Conservation (phyloP, 306 rosid genomes). For the Hylodesmum podocarpum region DNA sequence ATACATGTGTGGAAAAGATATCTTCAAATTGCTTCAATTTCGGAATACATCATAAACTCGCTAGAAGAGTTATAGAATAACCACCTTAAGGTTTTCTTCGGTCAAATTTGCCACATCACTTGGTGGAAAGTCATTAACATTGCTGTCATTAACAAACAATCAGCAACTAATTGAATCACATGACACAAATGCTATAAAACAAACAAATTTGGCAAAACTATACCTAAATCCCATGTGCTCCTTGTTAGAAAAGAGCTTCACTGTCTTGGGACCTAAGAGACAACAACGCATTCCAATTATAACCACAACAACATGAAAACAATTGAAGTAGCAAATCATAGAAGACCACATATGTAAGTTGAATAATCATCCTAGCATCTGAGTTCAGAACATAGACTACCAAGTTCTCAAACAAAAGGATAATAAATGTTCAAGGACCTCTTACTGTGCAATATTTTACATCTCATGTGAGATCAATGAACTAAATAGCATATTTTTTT, state of each 20-base stretch:
- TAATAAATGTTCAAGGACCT: neutral
- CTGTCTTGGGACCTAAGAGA: conserved; percentile 84
- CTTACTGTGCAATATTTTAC: neutral
- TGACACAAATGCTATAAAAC: conserved; percentile 6
- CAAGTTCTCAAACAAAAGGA: neutral
- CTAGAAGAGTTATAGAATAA: conserved; percentile 2
- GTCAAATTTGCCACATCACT: conserved; percentile 67
- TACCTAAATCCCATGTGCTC: conserved; percentile 99
- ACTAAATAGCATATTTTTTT: no score
- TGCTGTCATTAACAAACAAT: conserved; percentile 58
- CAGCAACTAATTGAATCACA: conserved; percentile 21
- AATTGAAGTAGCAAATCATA: neutral
- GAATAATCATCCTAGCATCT: neutral
- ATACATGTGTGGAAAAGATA: neutral
- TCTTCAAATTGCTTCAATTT: conserved; percentile 37
- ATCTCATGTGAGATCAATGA: neutral
- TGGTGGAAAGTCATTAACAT: conserved; percentile 85
- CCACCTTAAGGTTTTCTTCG: conserved; percentile 73
- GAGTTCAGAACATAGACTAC: neutral
- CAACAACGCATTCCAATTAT: conserved; percentile 34
- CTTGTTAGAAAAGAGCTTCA: conserved; percentile 88
- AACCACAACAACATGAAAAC: conserved; percentile 3
- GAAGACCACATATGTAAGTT: neutral
- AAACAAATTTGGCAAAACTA: conserved; percentile 17
- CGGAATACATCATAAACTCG: conserved; percentile 14